Conservation (phyloP, 306 rosid genomes). For the Prunus salicina region DNA sequence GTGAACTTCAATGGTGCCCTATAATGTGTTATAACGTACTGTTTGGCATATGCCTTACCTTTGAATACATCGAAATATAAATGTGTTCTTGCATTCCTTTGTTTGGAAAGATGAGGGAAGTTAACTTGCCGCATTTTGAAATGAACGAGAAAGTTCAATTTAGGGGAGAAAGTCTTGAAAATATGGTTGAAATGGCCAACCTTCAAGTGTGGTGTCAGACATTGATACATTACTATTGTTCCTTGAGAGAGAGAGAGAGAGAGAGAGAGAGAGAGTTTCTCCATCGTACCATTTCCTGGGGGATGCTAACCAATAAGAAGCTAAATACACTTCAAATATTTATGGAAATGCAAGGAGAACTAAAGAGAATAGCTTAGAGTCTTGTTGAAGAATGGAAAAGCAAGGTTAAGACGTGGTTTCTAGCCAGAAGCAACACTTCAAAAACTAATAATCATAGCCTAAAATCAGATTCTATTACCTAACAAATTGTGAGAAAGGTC, state of each 20-base stretch:
- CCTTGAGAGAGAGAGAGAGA: too few relatives aligned
- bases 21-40: too few relatives aligned
- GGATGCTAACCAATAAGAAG: slow-evolving; percentile 23
- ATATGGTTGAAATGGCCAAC: too few relatives aligned
- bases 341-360: not conserved
- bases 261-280: slow-evolving; percentile 25
- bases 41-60: not conserved
- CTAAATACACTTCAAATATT: slow-evolving; percentile 6
- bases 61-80: not conserved
- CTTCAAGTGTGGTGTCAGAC: too few relatives aligned
- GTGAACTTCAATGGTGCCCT: not conserved
- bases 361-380: not conserved
- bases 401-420: not conserved
- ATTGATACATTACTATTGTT: too few relatives aligned
- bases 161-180: too few relatives aligned
- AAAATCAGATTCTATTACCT: slow-evolving; percentile 44
- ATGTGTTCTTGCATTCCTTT: not conserved
- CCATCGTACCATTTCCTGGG: slow-evolving; percentile 84
- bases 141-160: too few relatives aligned
- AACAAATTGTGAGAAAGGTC: slow-evolving; percentile 88
- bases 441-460: not conserved
- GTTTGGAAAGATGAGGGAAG: too few relatives aligned
- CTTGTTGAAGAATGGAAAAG: slow-evolving; percentile 7
- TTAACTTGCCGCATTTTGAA: too few relatives aligned
- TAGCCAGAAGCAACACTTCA: slow-evolving; percentile 13